Base-by-base conservation (phyloP, 2,329 filamentous ascomycete species). In the Chrysosporium keratinophilum region DNA sequence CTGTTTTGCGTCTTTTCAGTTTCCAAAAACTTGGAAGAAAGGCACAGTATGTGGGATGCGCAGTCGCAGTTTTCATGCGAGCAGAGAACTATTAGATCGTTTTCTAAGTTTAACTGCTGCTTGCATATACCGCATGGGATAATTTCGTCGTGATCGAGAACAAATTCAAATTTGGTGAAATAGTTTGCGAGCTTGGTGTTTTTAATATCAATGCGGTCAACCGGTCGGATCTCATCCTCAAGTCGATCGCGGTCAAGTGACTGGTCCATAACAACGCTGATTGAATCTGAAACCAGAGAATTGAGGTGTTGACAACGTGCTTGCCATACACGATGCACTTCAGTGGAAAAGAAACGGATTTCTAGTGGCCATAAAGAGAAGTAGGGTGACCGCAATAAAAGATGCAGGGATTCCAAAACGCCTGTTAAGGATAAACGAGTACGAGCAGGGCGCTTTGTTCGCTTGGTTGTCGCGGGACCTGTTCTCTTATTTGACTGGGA, bases 291-390 rank as follows among this genome's bases (percentile, higher is more conserved):
- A 11, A 82, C 61, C 31, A 72, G 64, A 47, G 76, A 74, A 47
- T 75, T 67, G 2, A 77, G 74, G 1, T 74, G 67, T 2, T 73
- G 69, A 43, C 75, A 76, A 74, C 79, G 83, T 47, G 69, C 74
- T 15, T 76, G 66, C 91, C 91, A 97, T 1, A 78, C 76, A 17
- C 71, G 71, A 61, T 85, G 78, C 0, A 88, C 83, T 56, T 91
- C 86, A 2, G 74, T 71, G 1, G 76, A 76, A 60, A 95, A 91
- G 68, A 97, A 91, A 20, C 86, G 83, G 45, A 96, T 66, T 51
- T 79, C 79, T 51, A 98, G 74, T 17, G 91, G 91, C 91, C 89
- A 95, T 44, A 82, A 75, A 14, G 76, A 73, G 65, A 97, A 97
- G 67, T 87, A 93, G 1, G 81, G 78, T 1, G 89, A 86, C 0